A percentile compares a stretch with the other conserved stretches of the same genome.
Conservation (phyloP, 441 rosid genomes). For the Isatis lusitanica region DNA sequence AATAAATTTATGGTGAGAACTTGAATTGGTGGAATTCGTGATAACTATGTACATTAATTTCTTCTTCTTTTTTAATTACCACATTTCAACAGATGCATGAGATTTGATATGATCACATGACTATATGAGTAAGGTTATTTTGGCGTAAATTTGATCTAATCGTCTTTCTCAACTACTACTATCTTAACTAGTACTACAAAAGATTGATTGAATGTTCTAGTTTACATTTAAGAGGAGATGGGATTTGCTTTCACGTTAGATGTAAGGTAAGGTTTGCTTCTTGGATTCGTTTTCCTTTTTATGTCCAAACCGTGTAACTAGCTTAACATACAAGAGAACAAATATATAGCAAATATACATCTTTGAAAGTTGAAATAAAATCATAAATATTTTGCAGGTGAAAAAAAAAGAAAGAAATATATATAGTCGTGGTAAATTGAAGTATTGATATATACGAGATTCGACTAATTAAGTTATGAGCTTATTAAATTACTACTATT, state of each 20-base stretch:
- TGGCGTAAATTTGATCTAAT: background rate
- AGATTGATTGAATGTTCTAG: background rate
- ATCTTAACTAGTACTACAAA: background rate
- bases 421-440: background rate
- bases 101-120: no score
- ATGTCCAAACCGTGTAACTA: background rate
- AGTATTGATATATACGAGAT: background rate
- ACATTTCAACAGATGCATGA: no score
- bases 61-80: no score
- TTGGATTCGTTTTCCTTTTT: background rate
- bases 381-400: background rate
- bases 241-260: conserved; percentile 8
- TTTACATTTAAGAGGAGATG: background rate
- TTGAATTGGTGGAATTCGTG: no score
- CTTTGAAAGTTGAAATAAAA: background rate
- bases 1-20: no score
- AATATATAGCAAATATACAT: background rate
- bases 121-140: no score
- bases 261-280: conserved; percentile 6
- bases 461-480: conserved; percentile 10
- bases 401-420: background rate
- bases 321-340: background rate
- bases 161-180: background rate
- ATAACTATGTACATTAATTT: no score
- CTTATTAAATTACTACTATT: background rate